phyloP scores from a whole-genome alignment of 2,329 filamentous ascomycete genomes.

The Ceratocystis destructans region DNA sequence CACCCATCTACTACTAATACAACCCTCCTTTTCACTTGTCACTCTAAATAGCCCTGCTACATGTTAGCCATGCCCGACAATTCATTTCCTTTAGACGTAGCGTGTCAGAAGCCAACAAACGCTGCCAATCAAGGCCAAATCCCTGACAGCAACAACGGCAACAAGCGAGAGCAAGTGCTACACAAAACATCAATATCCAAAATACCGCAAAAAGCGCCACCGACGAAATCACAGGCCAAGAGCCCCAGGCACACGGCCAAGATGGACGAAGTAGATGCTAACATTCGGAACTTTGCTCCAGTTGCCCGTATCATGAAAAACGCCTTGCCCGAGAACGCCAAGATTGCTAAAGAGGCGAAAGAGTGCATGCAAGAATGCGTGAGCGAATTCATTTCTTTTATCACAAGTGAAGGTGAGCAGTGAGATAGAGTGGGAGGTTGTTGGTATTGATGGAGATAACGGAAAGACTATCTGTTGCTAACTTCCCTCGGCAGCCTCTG shows the following conservation, averaged over 20 bases:
- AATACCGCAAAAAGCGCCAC: neutral
- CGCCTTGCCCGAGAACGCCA: conserved; percentile 91
- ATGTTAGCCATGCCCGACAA: neutral
- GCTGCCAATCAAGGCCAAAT: neutral
- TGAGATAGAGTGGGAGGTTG: neutral
- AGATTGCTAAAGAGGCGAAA: conserved; percentile 97
- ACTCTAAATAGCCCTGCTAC: neutral
- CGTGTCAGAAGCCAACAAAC: neutral
- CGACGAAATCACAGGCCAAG: neutral
- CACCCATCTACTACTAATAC: neutral
- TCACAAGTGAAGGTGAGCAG: conserved; percentile 86
- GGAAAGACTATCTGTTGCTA: neutral
- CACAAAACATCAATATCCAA: neutral
- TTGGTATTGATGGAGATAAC: too few species aligned
- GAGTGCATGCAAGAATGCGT: conserved; percentile 99
- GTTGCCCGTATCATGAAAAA: conserved; percentile 99
- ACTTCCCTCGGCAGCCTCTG: conserved; percentile 53
- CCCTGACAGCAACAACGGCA: neutral
- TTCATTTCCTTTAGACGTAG: neutral
- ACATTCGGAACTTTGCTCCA: conserved; percentile 87
- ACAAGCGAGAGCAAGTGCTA: neutral
- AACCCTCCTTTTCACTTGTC: neutral
- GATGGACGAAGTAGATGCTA: conserved; percentile 51
- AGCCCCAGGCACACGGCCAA: neutral
- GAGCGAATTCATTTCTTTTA: conserved; percentile 99